Evolutionary conservation across 1,284 basidiomycete genomes (phyloP).

Genomic region (Boletellus deceptivus): DNA sequence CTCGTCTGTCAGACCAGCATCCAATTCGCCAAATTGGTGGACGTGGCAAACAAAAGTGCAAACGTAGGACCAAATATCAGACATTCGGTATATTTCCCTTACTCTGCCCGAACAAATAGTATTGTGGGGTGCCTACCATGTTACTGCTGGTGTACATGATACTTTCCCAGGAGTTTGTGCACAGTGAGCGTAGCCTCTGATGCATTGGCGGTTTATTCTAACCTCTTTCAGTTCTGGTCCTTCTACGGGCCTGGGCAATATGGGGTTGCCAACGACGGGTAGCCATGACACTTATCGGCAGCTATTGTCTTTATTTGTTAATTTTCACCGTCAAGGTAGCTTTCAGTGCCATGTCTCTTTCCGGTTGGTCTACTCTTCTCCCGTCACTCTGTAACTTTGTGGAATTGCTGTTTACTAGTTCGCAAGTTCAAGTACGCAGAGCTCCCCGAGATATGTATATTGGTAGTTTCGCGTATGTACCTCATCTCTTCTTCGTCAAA

Average conservation of each 20-base stretch:
- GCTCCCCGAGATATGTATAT: neutral
- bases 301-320: neutral
- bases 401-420: neutral
- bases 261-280: neutral
- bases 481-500: conserved; percentile 24
- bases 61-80: too few species aligned
- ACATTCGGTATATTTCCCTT: neutral
- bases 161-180: neutral
- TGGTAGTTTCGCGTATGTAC: neutral
- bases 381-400: neutral
- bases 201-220: neutral
- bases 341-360: neutral
- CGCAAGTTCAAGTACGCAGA: neutral
- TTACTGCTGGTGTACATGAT: neutral
- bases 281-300: neutral
- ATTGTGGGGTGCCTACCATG: neutral
- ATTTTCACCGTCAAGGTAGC: neutral
- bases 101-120: neutral
- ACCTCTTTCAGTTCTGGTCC: neutral
- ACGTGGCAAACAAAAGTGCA: neutral
- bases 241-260: neutral
- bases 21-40: neutral
- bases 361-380: neutral
- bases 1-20: neutral
- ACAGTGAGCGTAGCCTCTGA: neutral